These are phyloP conservation scores for Symmetrospora coprosmae DNA, from an alignment of 768 basidiomycete species.

Conservation along the genomic window DNA sequence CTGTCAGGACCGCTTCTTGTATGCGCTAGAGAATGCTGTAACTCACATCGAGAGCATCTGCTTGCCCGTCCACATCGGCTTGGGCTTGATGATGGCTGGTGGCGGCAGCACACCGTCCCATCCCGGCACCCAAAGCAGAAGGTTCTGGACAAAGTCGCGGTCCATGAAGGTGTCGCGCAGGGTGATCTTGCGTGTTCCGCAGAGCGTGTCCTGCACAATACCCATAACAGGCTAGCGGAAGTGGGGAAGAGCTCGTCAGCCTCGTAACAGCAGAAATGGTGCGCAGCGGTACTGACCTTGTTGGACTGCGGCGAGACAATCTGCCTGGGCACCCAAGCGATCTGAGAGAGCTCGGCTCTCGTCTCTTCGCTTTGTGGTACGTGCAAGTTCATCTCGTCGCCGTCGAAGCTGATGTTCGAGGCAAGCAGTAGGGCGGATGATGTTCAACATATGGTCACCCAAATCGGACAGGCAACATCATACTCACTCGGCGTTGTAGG, in stretches of 20 bases:
- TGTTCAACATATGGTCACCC: not conserved
- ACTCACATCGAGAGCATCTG: constrained; percentile 84
- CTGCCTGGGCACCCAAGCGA: constrained; percentile 95
- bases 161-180: constrained; percentile 89
- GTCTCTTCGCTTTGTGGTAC: constrained; percentile 98
- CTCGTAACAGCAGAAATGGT: not conserved
- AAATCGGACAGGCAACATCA: not conserved
- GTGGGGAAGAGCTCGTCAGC: not conserved
- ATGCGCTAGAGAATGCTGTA: too few relatives aligned
- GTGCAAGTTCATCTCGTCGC: constrained; percentile 99
- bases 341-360: constrained; percentile 89
- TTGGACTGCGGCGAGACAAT: constrained; percentile 99
- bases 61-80: constrained; percentile 95
- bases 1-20: too few relatives aligned
- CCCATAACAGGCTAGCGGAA: constrained; percentile 58
- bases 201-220: constrained; percentile 96
- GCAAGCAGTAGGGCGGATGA: not conserved
- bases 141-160: constrained; percentile 91
- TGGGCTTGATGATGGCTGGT: constrained; percentile 89
- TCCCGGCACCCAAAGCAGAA: constrained; percentile 90
- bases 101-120: constrained; percentile 91
- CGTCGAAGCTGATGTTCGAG: constrained; percentile 52
- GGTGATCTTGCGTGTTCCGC: constrained; percentile 93
- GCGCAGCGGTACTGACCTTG: constrained; percentile 47
- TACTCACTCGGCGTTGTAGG: constrained; percentile 76